A percentile compares a stretch with the other conserved stretches of the same genome.
Evolutionary conservation across 2,329 filamentous ascomycete genomes (phyloP).

Genomic region (Diaporthe citriasiana): DNA sequence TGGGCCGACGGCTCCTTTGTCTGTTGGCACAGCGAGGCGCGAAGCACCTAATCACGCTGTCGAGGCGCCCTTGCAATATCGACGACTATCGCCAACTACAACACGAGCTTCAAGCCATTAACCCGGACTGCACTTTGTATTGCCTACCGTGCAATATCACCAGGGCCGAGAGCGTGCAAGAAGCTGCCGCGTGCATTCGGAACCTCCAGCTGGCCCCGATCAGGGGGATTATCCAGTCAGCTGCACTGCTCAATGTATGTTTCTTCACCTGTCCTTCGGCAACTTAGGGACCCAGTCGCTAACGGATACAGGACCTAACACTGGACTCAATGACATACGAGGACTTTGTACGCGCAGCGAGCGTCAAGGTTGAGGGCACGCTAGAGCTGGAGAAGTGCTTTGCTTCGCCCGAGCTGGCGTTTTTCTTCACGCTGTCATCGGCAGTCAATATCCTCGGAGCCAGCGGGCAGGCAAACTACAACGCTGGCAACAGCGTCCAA

Average conservation of each 20-base stretch:
- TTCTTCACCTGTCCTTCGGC: too few species aligned
- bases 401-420: constrained; percentile 52
- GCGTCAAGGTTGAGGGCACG: constrained; percentile 62
- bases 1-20: constrained; percentile 42
- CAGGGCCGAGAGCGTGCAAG: background rate
- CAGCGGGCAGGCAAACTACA: constrained; percentile 70
- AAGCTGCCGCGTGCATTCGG: background rate
- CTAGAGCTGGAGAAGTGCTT: constrained; percentile 67
- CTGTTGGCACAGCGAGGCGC: constrained; percentile 44
- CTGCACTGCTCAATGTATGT: constrained; percentile 63
- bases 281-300: background rate
- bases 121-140: background rate
- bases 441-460: constrained; percentile 68
- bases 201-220: constrained; percentile 53
- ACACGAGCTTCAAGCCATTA: background rate
- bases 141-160: constrained; percentile 9
- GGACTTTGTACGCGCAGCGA: constrained; percentile 59
- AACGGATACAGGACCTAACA: constrained; percentile 56
- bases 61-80: constrained; percentile 33
- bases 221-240: constrained; percentile 61
- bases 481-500: constrained; percentile 32
- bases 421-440: constrained; percentile 68
- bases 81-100: background rate
- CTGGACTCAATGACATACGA: constrained; percentile 66
- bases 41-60: constrained; percentile 43